Evolutionary conservation across 371 early-diverging fungal species (phyloP), one percentile per base, ranked within the genome.

Genomic region (Chytridium lagenaria): DNA sequence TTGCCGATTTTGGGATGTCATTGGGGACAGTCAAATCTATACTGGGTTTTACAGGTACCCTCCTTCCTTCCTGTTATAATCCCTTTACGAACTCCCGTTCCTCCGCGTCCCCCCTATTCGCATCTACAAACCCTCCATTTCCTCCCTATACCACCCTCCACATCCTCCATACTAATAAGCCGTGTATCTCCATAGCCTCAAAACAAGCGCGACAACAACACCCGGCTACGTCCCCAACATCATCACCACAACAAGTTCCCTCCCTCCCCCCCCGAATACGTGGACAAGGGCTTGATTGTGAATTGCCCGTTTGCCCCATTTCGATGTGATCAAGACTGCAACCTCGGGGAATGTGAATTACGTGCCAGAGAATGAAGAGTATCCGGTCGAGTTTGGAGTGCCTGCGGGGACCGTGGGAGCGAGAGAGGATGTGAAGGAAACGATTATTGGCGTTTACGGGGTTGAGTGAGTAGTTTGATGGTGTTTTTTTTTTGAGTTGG

Each of bases 251-350:
- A 34, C 61, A 28, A 26, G 5, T 34, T 61, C 61, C 37, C 34
- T 61, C 61, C 61, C 61, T 2, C 3, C 15, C 15, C 3, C 31
- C 61, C n/a, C 61, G 7, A 23, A 12, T 12, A 34, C 36, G 36
- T 61, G 19, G 26, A 61, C 30, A 12, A 37, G 34, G 61, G 34
- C 7, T 10, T 37, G n/a, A 23, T 61, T 26, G 12, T 61, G 7
- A 61, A 34, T 34, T 61, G 61, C 36, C 61, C 61, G 36, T 61
- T 61, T 26, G 61, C 61, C 19, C 61, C 16, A 7, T 61, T 44
- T 44, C n/a, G n/a, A 23, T 26, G 23, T 16, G 55, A 10, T 55
- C 19, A n/a, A n/a, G n/a, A n/a, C n/a, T n/a, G n/a, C n/a, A 19
- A 44, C 44, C 12, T 44, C 44, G 44, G 44, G 44, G 44, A 44